A percentile compares a stretch with the other conserved stretches of the same genome.
Evolutionary conservation across 1,284 basidiomycete species (phyloP).

Genomic region (Hemileia vastatrix): DNA sequence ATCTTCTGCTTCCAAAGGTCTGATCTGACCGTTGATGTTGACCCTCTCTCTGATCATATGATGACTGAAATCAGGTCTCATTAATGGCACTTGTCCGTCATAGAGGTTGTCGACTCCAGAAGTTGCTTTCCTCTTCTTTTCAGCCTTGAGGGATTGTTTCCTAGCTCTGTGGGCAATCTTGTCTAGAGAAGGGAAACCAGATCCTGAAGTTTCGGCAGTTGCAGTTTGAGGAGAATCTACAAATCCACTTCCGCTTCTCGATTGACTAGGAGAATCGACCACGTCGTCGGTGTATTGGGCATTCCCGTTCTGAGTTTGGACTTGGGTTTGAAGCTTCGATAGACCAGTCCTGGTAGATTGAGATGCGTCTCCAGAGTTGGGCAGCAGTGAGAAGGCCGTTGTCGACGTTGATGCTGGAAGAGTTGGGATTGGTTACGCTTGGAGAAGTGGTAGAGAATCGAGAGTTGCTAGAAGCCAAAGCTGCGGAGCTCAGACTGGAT

Average conservation of each 20-base stretch:
- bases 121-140: conserved; percentile 14
- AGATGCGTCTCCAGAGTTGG: not conserved
- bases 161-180: not conserved
- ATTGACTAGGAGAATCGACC: not conserved
- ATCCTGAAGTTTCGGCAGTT: not conserved
- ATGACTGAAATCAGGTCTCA: conserved; percentile 37
- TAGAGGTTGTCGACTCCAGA: conserved; percentile 32
- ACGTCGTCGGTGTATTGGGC: not conserved
- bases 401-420: not conserved
- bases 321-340: not conserved
- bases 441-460: not conserved
- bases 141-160: not conserved
- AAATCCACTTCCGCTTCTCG: not conserved
- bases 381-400: not conserved
- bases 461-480: not conserved
- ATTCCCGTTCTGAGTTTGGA: not conserved
- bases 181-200: not conserved
- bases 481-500: not conserved
- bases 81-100: conserved; percentile 37
- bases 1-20: conserved; percentile 63
- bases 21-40: conserved; percentile 62
- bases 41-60: conserved; percentile 80
- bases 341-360: not conserved
- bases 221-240: not conserved
- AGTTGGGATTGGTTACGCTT: not conserved